A percentile compares a stretch with the other conserved stretches of the same genome.
These are phyloP conservation scores for Myxozyma vanderwaltii DNA, from an alignment of 805 yeast genomes.

Conservation along the genomic window DNA sequence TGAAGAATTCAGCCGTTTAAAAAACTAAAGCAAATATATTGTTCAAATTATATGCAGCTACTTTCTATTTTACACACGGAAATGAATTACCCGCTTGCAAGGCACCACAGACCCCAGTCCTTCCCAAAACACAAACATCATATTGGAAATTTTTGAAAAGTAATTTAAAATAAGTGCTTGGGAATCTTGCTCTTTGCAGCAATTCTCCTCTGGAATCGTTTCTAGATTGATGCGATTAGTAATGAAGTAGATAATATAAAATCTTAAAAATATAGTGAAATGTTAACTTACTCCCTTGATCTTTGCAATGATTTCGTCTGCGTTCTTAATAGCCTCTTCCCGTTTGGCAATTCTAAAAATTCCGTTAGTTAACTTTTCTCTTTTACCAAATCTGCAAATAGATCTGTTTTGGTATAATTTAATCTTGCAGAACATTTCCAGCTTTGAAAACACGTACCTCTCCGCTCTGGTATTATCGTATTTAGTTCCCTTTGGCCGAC, in stretches of 20 bases:
- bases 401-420: not conserved
- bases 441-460: constrained; percentile 7
- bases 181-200: constrained; percentile 17
- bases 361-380: not conserved
- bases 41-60: not conserved
- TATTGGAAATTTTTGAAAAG: no score
- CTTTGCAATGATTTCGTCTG: constrained; percentile 21
- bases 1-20: not conserved
- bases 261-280: not conserved
- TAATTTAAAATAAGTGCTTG: constrained; percentile 22
- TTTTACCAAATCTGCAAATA: not conserved
- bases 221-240: constrained; percentile 2
- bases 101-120: no score
- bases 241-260: not conserved
- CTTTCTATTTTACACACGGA: constrained; percentile 1
- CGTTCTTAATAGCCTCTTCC: constrained; percentile 20
- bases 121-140: no score
- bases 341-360: constrained; percentile 18
- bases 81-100: no score
- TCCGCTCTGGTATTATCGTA: constrained; percentile 12
- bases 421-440: not conserved
- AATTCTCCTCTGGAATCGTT: constrained; percentile 11
- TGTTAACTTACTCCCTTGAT: constrained; percentile 30
- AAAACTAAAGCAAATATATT: not conserved
- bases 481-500: constrained; percentile 21